Conservation (phyloP, 1,284 basidiomycete species). For the Athelia sp. region DNA sequence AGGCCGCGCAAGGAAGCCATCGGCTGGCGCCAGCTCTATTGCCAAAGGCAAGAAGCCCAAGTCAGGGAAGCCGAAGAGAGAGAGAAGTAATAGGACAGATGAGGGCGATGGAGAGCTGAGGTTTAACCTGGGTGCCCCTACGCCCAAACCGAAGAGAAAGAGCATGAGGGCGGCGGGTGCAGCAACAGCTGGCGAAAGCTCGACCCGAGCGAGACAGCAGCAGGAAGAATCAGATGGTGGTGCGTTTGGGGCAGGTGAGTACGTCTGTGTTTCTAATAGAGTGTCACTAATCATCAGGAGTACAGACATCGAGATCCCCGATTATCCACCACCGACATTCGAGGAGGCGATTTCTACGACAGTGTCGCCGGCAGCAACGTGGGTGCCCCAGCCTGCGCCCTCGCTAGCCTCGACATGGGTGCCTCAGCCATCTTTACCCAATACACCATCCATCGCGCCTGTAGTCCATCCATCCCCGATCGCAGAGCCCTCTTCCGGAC, state of each 20-base stretch:
- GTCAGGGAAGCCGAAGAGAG: not conserved
- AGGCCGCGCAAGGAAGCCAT: slow-evolving; percentile 43
- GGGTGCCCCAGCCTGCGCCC: not conserved
- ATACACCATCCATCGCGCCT: too few relatives aligned
- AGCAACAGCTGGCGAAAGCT: too few relatives aligned
- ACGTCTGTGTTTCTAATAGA: not conserved
- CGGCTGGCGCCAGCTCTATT: not conserved
- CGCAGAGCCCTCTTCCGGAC: not conserved
- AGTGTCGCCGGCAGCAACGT: not conserved
- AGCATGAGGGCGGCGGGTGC: too few relatives aligned
- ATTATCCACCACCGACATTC: not conserved
- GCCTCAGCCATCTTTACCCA: too few relatives aligned
- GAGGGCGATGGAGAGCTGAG: not conserved
- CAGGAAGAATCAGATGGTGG: not conserved
- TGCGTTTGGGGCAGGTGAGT: not conserved
- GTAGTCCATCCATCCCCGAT: not conserved
- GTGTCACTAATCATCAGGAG: not conserved
- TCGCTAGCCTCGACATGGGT: not conserved
- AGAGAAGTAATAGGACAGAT: not conserved
- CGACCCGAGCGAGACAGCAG: too few relatives aligned
- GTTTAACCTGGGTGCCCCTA: not conserved
- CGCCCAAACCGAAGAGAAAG: not conserved
- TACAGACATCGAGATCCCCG: not conserved
- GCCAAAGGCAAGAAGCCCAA: not conserved
- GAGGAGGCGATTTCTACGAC: not conserved